Evolutionary conservation across 495 filamentous ascomycete species (phyloP), one percentile per base, ranked within the genome.

Genomic region (Sordaria brevicollis): DNA sequence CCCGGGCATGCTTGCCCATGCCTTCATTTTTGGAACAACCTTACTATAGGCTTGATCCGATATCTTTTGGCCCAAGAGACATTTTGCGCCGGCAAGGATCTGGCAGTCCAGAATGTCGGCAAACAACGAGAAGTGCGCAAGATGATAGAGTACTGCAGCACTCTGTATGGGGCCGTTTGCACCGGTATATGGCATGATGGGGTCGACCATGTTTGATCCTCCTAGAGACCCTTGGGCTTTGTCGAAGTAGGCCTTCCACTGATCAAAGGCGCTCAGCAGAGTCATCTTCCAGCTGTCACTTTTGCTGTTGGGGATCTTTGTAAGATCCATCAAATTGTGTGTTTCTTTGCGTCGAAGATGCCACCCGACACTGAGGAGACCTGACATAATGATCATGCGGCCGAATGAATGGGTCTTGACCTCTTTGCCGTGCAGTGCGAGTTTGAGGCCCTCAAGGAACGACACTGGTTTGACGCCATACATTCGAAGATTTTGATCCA

Each of bases 291-390:
- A 99, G 73, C 90, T 92, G 69, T 96, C 93, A 38, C 92, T 87
- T 25, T 90, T 92, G 15, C 93, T 94, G 2, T 93, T 86, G 0
- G 93, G 87, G 67, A 89, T 87, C 13, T 83, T 79, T 8, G 84
- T 86, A 0, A 90, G 85, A 17, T 89, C 88, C 10, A 99, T 85
- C 70, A 93, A 93, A 70, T 90, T 95, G 79, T 97, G 94, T 2
- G 97, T 88, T 76, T 99, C 95, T 70, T 94, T 86, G 80, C 97
- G 94, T 75, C 94, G 94, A 82, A 98, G 90, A 75, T 98, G 94
- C 94, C 94, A 98, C 72, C 91, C 93, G 29, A 98, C 92, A 71
- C 92, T 96, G 25, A 99, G 82, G 49, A 99, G 82, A 0, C 95
- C 95, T 11, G 93, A 92, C 92, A 99, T 97, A 69, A 99, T 86